Evolutionary conservation across 2,329 filamentous ascomycete species (phyloP).

Genomic region (Phialophora verrucosa): DNA sequence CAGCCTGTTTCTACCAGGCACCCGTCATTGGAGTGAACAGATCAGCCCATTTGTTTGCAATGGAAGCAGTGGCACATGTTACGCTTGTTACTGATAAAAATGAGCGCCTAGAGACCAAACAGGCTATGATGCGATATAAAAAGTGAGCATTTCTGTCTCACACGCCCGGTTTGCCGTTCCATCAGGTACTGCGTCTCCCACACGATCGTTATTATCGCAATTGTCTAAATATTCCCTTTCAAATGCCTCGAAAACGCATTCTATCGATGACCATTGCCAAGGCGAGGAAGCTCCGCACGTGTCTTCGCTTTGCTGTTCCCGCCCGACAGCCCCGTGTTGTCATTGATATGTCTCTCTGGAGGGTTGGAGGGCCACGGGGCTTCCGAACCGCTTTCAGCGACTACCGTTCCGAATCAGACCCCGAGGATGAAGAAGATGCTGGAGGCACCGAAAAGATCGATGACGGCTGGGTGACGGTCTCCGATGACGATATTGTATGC

Average conservation of each 20-base stretch:
- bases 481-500: not conserved
- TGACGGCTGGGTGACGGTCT: not conserved
- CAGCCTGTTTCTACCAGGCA: not conserved
- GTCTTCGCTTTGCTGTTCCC: not conserved
- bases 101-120: not conserved
- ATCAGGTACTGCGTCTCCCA: not conserved
- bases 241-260: not conserved
- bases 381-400: not conserved
- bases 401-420: not conserved
- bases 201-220: too few species aligned
- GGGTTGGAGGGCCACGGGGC: not conserved
- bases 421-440: not conserved
- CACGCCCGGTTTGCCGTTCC: not conserved
- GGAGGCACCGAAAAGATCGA: not conserved
- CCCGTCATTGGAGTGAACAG: conserved; percentile 1
- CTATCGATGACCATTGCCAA: not conserved
- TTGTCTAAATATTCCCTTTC: not conserved
- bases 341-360: not conserved
- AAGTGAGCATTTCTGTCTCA: not conserved
- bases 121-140: not conserved
- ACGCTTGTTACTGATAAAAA: not conserved
- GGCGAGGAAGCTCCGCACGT: not conserved
- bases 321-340: not conserved
- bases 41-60: not conserved
- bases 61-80: not conserved